Base-by-base conservation (phyloP, 2,329 filamentous ascomycete genomes). In the Lithohypha guttulata region DNA sequence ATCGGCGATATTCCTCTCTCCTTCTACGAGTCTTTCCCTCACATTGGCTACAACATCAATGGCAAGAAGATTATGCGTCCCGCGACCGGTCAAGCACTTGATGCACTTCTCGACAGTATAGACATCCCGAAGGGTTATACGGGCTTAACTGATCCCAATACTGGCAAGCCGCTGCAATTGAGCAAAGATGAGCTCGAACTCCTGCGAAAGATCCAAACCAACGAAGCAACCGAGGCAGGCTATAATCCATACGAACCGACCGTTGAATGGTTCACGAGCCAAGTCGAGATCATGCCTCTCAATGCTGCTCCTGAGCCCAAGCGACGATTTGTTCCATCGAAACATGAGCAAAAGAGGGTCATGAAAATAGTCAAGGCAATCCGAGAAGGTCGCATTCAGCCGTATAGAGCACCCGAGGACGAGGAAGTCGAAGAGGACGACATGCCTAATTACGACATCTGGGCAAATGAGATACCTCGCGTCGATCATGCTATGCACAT, bases 41-140 rank as follows among this genome's bases (percentile, higher is more conserved):
- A 98, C 59, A 95, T 98, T 57, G 91, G 91, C 43, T 98, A 98
- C 64, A 84, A 95, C 54, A 96, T 98, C 66, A 93, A 98, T 60
- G 91, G 91, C 60, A 95, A 93, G 73, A 93, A 84, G 62, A 94
- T 98, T 48, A 84, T 94, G 79, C 81, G 91, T 37, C 91, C 91
- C 5, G 91, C 93, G 3, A 89, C 86, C 51, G 89, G 89, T 37
- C 82, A 94, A 58, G 91, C 91, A 23, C 67, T 98, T 21, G 91
- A 98, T 67, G 85, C 86, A 9, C 71, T 98, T 29, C 70, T 98
- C 7, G 89, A 98, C 54, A 95, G 84, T 62, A 98, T 98, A 53
- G 91, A 98, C 56, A 70, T 98, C 23, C 91, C 91, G 10, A 86
- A 94, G 69, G 91, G 89, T 48, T 98, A 87, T 86, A 98, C 91